Conservation (phyloP, 495 filamentous ascomycete genomes). For the Lepraria neglecta region DNA sequence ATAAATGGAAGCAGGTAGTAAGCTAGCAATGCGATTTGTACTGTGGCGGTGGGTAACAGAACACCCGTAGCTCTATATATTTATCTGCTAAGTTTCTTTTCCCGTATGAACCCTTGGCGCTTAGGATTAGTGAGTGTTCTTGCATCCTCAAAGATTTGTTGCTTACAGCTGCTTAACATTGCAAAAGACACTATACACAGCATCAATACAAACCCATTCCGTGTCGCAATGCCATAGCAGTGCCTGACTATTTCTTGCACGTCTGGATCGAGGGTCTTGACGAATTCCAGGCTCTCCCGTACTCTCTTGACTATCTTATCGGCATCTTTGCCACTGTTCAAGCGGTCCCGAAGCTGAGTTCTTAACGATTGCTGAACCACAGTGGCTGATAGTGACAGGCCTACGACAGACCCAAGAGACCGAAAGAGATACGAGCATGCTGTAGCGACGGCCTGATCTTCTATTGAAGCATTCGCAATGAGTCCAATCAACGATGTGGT, state of each 20-base stretch:
- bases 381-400: slow-evolving; percentile 63
- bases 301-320: slow-evolving; percentile 66
- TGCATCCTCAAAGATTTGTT: neutral
- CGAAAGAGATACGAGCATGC: slow-evolving; percentile 86
- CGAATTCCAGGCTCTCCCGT: slow-evolving; percentile 65
- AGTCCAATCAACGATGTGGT: slow-evolving; percentile 58
- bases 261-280: slow-evolving; percentile 58
- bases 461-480: slow-evolving; percentile 61
- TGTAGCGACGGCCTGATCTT: slow-evolving; percentile 72
- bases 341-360: slow-evolving; percentile 43
- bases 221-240: slow-evolving; percentile 57
- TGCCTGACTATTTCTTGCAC: slow-evolving; percentile 55
- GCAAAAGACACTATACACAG: slow-evolving; percentile 42
- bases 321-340: slow-evolving; percentile 55
- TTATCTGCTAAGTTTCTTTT: slow-evolving; percentile 24
- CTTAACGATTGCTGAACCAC: slow-evolving; percentile 68
- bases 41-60: no score
- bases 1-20: no score
- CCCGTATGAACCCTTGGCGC: slow-evolving; percentile 27
- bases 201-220: slow-evolving; percentile 44
- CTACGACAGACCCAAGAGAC: slow-evolving; percentile 69
- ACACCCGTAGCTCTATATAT: no score
- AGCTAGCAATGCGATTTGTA: no score
- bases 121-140: slow-evolving; percentile 3
- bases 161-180: slow-evolving; percentile 38